These are phyloP conservation scores for barrel medic (Medicago truncatula) DNA, from an alignment of 306 rosid species.

Conservation along the genomic window MtrunA17r5.0-ANR NC_053042.1:41689501-41690000, in stretches of 20 bases:
- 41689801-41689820: neutral
- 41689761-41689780: neutral
- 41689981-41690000: neutral
- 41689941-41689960: neutral
- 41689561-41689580: slow-evolving; percentile 71
- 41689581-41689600: slow-evolving; percentile 72
- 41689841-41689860: neutral
- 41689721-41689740: slow-evolving; percentile 3
- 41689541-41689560: slow-evolving; percentile 79
- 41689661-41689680: neutral
- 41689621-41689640: slow-evolving; percentile 75
- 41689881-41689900: neutral
- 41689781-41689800: neutral
- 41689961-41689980: neutral
- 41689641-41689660: slow-evolving; percentile 65
- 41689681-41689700: slow-evolving; percentile 3
- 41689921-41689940: neutral
- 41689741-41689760: slow-evolving; percentile 9
- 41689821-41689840: slow-evolving; percentile 7
- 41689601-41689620: slow-evolving; percentile 82
- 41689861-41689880: neutral
- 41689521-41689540: slow-evolving; percentile 37
- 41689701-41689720: neutral
- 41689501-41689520: slow-evolving; percentile 11
- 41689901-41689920: neutral